Percentiles rank a stretch among this genome's conserved stretches.
phyloP scores from a whole-genome alignment of 2,329 filamentous ascomycete genomes.

The Fusarium incarnatum region DNA sequence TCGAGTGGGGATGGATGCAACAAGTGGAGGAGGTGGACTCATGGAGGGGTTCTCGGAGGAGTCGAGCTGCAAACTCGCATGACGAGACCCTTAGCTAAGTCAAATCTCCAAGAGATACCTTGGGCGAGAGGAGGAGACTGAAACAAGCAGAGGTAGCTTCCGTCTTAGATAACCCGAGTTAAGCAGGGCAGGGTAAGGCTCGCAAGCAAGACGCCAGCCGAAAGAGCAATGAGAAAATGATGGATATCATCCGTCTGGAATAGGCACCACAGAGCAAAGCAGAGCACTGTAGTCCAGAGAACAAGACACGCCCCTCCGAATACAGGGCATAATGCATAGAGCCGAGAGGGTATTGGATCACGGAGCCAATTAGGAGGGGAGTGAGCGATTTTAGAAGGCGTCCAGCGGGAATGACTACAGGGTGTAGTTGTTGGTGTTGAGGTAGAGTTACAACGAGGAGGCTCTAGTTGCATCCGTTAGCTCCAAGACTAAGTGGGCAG shows the following conservation, averaged over 20 bases:
- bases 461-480: slow-evolving; percentile 25
- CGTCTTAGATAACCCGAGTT: slow-evolving; percentile 26
- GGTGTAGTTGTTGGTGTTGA: slow-evolving; percentile 36
- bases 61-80: slow-evolving; percentile 39
- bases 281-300: background rate
- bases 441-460: slow-evolving; percentile 38
- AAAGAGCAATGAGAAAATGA: background rate
- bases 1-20: slow-evolving; percentile 39
- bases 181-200: slow-evolving; percentile 8
- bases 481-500: slow-evolving; percentile 20
- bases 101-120: slow-evolving; percentile 3
- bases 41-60: slow-evolving; percentile 42
- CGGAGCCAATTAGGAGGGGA: slow-evolving; percentile 32
- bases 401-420: slow-evolving; percentile 36
- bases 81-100: slow-evolving; percentile 25
- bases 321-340: slow-evolving; percentile 29
- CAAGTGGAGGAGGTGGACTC: slow-evolving; percentile 44
- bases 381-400: slow-evolving; percentile 40
- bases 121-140: slow-evolving; percentile 1
- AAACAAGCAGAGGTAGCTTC: slow-evolving; percentile 14
- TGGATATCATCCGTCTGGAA: slow-evolving; percentile 10
- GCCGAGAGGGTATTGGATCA: slow-evolving; percentile 32
- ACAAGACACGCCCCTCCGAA: slow-evolving; percentile 30
- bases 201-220: slow-evolving; percentile 2
- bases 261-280: slow-evolving; percentile 11